A percentile compares a stretch with the other conserved stretches of the same genome.
Conservation (phyloP, 176 grass and related monocot species). For the Miscanthus lutarioriparius region DNA sequence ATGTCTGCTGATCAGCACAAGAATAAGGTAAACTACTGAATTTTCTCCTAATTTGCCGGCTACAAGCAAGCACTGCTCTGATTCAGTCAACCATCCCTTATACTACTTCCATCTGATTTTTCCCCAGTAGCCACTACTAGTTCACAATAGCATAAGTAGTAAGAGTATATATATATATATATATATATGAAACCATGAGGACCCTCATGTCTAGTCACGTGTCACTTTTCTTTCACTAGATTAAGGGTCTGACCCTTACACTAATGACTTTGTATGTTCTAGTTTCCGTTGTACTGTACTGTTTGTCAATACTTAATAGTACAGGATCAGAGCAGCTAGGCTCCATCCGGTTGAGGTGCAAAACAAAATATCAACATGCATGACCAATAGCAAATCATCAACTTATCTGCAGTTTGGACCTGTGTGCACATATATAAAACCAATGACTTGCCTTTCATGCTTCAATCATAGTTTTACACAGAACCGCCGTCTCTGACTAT, state of each 20-base stretch:
- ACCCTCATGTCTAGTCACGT: conserved; percentile 11
- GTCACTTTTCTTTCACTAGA: background rate
- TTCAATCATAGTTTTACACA: conserved; percentile 28
- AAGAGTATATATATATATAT: background rate
- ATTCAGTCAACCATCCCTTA: conserved; percentile 20
- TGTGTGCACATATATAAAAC: background rate
- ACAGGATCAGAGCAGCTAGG: background rate
- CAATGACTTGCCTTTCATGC: conserved; percentile 26
- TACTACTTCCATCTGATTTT: background rate
- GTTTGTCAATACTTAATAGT: background rate
- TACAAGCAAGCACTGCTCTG: background rate
- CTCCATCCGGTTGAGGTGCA: background rate
- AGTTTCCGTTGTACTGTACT: background rate
- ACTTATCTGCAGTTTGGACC: conserved; percentile 25
- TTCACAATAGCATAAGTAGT: background rate
- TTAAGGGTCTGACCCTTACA: background rate
- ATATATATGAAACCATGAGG: background rate
- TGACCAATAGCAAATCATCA: background rate
- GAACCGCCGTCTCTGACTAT: conserved; percentile 15
- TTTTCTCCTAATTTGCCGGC: background rate
- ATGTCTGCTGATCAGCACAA: background rate
- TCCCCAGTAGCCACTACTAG: background rate
- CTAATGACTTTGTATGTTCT: background rate
- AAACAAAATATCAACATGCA: background rate
- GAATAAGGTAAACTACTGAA: background rate